Percentiles rank a stretch among this genome's conserved stretches.
Evolutionary conservation across 2,329 filamentous ascomycete genomes (phyloP).

Genomic region (Stachybotrys chartarum): DNA sequence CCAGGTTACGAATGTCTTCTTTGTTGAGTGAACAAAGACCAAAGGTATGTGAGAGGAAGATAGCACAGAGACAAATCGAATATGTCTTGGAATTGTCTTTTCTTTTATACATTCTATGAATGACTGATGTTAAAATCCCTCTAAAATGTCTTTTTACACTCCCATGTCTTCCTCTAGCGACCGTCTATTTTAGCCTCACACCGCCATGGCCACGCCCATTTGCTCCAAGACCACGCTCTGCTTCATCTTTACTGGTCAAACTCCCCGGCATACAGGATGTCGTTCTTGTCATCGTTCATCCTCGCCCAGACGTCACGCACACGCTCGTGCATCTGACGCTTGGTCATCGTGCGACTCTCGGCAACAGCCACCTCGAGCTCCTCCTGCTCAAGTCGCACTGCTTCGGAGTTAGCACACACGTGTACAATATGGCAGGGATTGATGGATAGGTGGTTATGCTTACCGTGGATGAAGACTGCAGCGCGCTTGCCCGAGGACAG

Average conservation of each 20-base stretch:
- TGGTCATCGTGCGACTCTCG: constrained; percentile 8
- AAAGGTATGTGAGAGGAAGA: no score
- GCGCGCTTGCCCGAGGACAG: constrained; percentile 52
- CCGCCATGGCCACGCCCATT: no score
- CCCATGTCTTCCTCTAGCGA: no score
- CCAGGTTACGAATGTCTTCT: no score
- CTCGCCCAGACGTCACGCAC: constrained; percentile 35
- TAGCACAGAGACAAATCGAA: no score
- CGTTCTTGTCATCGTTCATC: constrained; percentile 34
- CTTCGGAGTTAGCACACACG: neutral
- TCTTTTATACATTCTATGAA: no score
- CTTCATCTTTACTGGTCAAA: constrained; percentile 19
- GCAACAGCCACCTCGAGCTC: constrained; percentile 20
- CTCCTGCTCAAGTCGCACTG: constrained; percentile 35
- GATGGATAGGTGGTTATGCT: constrained; percentile 15
- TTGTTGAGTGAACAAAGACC: no score
- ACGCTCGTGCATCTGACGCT: constrained; percentile 23
- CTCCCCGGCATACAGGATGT: constrained; percentile 38
- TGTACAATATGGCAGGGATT: neutral
- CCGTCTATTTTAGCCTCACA: no score
- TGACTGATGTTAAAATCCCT: no score
- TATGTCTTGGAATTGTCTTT: no score
- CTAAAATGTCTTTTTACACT: no score
- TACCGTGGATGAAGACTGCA: constrained; percentile 50
- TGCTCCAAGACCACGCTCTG: neutral